Evolutionary conservation across 495 filamentous ascomycete species (phyloP), one percentile per base, ranked within the genome.

Genomic region (Penicillium argentinense): DNA sequence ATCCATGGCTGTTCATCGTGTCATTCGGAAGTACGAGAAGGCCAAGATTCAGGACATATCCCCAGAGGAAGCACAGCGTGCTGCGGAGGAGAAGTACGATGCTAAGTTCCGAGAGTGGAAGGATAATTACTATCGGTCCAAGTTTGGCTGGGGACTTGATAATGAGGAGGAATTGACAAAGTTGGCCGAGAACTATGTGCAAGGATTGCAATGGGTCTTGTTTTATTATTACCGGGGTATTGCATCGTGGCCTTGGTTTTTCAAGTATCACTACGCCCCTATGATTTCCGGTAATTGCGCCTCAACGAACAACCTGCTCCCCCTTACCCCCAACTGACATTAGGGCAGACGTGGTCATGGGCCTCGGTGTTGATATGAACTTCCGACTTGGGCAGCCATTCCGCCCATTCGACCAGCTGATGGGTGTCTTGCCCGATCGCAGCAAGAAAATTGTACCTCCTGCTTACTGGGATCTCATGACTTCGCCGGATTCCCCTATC

Each of bases 211-310:
- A 59, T 99, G 95, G 95, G 95, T 99, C 25, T 72, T 99, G 27
- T 96, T 85, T 68, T 98, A 98, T 69, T 99, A 99, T 62, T 97
- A 99, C 62, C 84, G 87, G 42, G 93, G 95, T 39, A 91, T 99
- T 43, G 95, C 85, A 19, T 97, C 91, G 39, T 99, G 95, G 95
- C 88, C 93, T 18, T 99, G 95, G 95, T 99, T 87, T 68, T 99
- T 97, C 68, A 67, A 73, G 25, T 99, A 95, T 60, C 95, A 99
- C 68, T 99, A 97, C 66, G 85, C 95, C 4, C 95, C 95, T 7
- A 96, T 95, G 88, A 97, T 92, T 37, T 92, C 88, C 41, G 87
- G 84, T 88, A 63, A 60, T 72, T 59, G 8, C 37, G 8, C 32
- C 9, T 21, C 9, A 14, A 7, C 3, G 24, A 26, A 8, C 9